A percentile compares a stretch with the other conserved stretches of the same genome.
Conservation (phyloP, 768 basidiomycete species). For the Tylopilus cervinicoccineus region DNA sequence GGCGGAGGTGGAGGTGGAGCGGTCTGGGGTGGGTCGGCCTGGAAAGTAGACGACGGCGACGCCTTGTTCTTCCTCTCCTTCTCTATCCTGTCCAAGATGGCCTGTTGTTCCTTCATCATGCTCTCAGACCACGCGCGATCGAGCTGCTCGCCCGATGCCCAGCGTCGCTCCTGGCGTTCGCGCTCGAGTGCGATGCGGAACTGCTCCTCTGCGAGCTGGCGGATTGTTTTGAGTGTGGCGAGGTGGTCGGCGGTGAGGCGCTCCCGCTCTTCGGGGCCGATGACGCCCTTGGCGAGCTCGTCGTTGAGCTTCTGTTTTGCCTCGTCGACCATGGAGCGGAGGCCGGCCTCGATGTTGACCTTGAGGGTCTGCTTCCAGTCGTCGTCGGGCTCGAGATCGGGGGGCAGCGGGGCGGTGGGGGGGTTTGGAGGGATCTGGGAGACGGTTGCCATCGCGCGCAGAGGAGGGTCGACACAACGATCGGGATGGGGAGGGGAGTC, state of each 20-base stretch:
- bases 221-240: constrained; percentile 41
- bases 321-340: constrained; percentile 47
- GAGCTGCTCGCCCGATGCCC: constrained; percentile 39
- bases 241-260: constrained; percentile 38
- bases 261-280: constrained; percentile 31
- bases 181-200: constrained; percentile 41
- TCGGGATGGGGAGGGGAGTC: not conserved
- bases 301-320: constrained; percentile 55
- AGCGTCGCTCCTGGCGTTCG: constrained; percentile 48
- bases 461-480: constrained; percentile 3
- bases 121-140: constrained; percentile 33
- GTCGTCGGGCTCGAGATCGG: constrained; percentile 47
- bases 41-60: not conserved
- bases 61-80: constrained; percentile 29
- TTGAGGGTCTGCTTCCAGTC: constrained; percentile 48
- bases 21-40: not conserved
- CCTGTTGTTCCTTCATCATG: constrained; percentile 36
- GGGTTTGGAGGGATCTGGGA: constrained; percentile 14
- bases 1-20: not conserved
- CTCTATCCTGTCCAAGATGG: constrained; percentile 49
- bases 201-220: constrained; percentile 42
- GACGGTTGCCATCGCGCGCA: constrained; percentile 22
- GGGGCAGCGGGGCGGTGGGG: constrained; percentile 6
- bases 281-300: constrained; percentile 44
- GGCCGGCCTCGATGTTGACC: constrained; percentile 48